Conservation (phyloP, 345 rosid genomes). For the Eucalyptus cladocalyx region DNA sequence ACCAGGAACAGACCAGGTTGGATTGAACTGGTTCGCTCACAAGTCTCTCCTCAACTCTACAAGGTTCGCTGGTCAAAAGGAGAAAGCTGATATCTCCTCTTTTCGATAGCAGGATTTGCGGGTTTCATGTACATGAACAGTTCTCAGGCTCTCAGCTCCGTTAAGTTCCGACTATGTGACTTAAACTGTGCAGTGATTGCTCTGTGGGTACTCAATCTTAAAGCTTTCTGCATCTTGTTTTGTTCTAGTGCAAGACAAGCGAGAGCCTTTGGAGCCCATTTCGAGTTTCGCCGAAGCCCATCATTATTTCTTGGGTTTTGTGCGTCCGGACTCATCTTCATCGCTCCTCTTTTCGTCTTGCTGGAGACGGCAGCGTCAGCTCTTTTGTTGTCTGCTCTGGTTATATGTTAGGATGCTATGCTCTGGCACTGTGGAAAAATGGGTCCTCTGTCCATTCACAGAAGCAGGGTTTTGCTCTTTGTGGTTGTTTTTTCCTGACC, state of each 20-base stretch:
- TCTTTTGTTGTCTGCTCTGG: slow-evolving; percentile 4
- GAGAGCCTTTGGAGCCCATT: not conserved
- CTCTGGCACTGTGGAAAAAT: not conserved
- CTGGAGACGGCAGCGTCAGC: not conserved
- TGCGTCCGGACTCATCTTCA: not conserved
- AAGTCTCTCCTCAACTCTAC: not conserved
- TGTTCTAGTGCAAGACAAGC: not conserved
- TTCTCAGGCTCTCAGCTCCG: not conserved
- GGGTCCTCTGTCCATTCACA: not conserved
- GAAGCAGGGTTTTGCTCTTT: too few species aligned
- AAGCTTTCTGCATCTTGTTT: not conserved
- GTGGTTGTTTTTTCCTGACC: too few species aligned
- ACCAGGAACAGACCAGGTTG: not conserved
- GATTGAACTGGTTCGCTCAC: not conserved
- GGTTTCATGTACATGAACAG: not conserved
- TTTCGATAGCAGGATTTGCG: slow-evolving; percentile 12
- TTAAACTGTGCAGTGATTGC: not conserved
- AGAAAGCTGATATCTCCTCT: not conserved
- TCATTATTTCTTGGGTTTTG: not conserved
- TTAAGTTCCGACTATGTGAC: not conserved
- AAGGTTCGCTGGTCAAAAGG: slow-evolving; percentile 27
- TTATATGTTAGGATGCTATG: not conserved
- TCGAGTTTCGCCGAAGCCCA: not conserved
- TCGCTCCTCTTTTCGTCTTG: not conserved
- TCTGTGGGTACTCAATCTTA: not conserved